These are phyloP conservation scores for Paecilomyces sp. DNA, from an alignment of 2,329 filamentous ascomycete species.

Conservation along the genomic window DNA sequence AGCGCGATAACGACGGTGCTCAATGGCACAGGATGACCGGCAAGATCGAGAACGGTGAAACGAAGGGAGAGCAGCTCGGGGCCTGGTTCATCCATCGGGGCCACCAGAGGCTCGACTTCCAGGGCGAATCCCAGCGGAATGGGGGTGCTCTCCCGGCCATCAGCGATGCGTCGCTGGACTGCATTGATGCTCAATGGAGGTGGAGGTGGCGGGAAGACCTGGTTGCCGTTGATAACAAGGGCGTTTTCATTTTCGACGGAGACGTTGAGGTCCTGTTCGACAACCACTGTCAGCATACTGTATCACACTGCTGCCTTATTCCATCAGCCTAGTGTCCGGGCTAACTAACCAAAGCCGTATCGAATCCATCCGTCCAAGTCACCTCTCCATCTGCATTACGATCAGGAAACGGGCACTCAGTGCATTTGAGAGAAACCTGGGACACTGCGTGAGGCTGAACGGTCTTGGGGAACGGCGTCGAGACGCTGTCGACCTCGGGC, in stretches of 20 bases:
- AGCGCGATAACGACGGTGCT: conserved; percentile 36
- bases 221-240: conserved; percentile 27
- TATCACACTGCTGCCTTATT: not conserved
- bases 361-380: conserved; percentile 26
- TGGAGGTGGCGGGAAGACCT: conserved; percentile 31
- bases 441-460: conserved; percentile 19
- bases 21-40: conserved; percentile 35
- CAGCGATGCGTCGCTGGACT: conserved; percentile 26
- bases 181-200: conserved; percentile 21
- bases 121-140: conserved; percentile 37
- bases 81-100: conserved; percentile 21
- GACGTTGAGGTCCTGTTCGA: conserved; percentile 28
- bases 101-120: conserved; percentile 27
- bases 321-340: not conserved
- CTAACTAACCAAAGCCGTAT: conserved; percentile 28
- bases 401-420: conserved; percentile 32
- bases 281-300: conserved; percentile 1
- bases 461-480: conserved; percentile 13
- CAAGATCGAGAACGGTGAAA: conserved; percentile 40
- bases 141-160: conserved; percentile 29
- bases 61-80: conserved; percentile 31
- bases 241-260: conserved; percentile 25
- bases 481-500: conserved; percentile 22
- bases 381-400: conserved; percentile 18
- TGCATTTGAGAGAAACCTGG: conserved; percentile 26